These are phyloP conservation scores for Russula brevipes DNA, from an alignment of 768 basidiomycete species.

Conservation along the genomic window DNA sequence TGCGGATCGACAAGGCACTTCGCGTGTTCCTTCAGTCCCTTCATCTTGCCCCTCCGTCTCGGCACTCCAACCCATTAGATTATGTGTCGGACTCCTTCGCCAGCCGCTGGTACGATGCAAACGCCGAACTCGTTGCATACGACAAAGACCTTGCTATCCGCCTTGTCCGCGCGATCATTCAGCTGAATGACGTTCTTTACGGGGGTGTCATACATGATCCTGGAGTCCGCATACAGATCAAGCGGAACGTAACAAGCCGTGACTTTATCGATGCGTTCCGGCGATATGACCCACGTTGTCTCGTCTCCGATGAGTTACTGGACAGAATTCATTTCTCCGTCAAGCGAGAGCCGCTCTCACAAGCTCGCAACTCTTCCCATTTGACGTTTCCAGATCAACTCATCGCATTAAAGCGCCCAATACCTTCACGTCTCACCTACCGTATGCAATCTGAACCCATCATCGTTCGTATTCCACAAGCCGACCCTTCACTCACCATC, in stretches of 20 bases:
- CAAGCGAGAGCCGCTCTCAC: slow-evolving; percentile 61
- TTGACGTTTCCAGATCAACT: slow-evolving; percentile 43
- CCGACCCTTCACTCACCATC: slow-evolving; percentile 78
- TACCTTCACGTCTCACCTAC: slow-evolving; percentile 79
- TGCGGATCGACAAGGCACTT: slow-evolving; percentile 84
- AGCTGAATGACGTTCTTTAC: slow-evolving; percentile 86
- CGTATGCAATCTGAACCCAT: slow-evolving; percentile 85
- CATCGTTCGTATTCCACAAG: slow-evolving; percentile 76
- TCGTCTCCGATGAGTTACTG: slow-evolving; percentile 72
- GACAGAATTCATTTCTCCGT: slow-evolving; percentile 77
- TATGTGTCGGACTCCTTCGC: slow-evolving; percentile 81
- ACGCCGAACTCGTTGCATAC: slow-evolving; percentile 68
- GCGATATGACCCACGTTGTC: slow-evolving; percentile 61
- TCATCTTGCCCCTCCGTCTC: slow-evolving; percentile 48
- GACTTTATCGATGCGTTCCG: slow-evolving; percentile 85
- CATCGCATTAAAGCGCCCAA: slow-evolving; percentile 65
- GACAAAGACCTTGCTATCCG: slow-evolving; percentile 76
- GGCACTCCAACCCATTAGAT: slow-evolving; percentile 47
- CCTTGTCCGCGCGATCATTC: slow-evolving; percentile 75
- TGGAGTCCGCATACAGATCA: slow-evolving; percentile 48
- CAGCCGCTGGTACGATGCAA: slow-evolving; percentile 86
- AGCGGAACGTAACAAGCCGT: slow-evolving; percentile 58
- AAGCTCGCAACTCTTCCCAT: slow-evolving; percentile 50
- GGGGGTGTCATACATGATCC: slow-evolving; percentile 60
- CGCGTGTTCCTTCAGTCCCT: slow-evolving; percentile 85